A percentile compares a stretch with the other conserved stretches of the same genome.
These are phyloP conservation scores for Schwanniomyces vanrijiae DNA, from an alignment of 805 yeast genomes.

Conservation along the genomic window DNA sequence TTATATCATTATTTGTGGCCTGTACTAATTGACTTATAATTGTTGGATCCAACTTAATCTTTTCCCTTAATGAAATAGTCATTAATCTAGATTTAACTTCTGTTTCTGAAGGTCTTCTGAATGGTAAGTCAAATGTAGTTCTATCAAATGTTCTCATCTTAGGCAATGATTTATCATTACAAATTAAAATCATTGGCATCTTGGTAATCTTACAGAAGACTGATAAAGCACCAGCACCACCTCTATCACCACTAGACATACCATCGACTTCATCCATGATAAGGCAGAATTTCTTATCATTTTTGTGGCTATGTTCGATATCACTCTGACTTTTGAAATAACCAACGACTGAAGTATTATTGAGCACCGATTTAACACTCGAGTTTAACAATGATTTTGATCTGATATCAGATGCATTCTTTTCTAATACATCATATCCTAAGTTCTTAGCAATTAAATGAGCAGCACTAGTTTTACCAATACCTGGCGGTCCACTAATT, in stretches of 20 bases:
- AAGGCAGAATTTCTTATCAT: conserved; percentile 66
- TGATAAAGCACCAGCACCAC: conserved; percentile 95
- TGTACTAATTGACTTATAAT: conserved; percentile 82
- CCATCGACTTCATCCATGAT: conserved; percentile 99
- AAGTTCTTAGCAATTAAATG: conserved; percentile 67
- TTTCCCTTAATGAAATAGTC: conserved; percentile 88
- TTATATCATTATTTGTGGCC: conserved; percentile 85
- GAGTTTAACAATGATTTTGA: conserved; percentile 74
- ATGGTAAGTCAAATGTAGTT: conserved; percentile 74
- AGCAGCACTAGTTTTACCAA: conserved; percentile 82
- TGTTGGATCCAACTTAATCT: conserved; percentile 73
- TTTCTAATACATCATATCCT: conserved; percentile 74
- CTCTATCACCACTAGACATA: conserved; percentile 98
- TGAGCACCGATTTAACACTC: conserved; percentile 67
- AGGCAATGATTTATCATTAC: conserved; percentile 89
- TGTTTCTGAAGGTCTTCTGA: conserved; percentile 83
- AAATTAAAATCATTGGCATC: conserved; percentile 88
- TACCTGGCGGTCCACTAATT: conserved; percentile 86
- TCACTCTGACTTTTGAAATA: conserved; percentile 51
- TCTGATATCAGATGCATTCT: conserved; percentile 87
- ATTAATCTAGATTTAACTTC: conserved; percentile 81
- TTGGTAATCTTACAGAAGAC: conserved; percentile 80
- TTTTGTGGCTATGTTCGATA: conserved; percentile 21
- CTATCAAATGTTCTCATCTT: conserved; percentile 96
- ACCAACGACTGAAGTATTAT: conserved; percentile 82